Percentiles rank a stretch among this genome's conserved stretches.
These are phyloP conservation scores for Gnomoniopsis smithogilvyi DNA, from an alignment of 2,329 filamentous ascomycete genomes.

Conservation along the genomic window DNA sequence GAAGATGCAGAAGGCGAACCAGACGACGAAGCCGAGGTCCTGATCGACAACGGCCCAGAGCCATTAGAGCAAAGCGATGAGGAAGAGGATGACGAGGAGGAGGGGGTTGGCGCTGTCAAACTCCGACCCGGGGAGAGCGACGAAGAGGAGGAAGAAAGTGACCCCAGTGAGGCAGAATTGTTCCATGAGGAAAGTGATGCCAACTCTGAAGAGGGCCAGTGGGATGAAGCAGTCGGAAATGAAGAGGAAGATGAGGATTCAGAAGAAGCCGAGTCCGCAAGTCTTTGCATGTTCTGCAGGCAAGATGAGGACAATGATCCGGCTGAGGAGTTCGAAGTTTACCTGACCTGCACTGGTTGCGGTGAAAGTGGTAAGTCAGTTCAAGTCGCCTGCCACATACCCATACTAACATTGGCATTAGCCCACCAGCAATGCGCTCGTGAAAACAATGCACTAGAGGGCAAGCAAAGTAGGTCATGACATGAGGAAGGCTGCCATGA, in stretches of 20 bases:
- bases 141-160: slow-evolving; percentile 38
- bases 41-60: slow-evolving; percentile 17
- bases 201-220: slow-evolving; percentile 41
- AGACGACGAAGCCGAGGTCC: slow-evolving; percentile 21
- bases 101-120: slow-evolving; percentile 57
- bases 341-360: slow-evolving; percentile 73
- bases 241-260: slow-evolving; percentile 49
- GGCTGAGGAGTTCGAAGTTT: slow-evolving; percentile 75
- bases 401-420: slow-evolving; percentile 46
- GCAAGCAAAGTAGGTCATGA: slow-evolving; percentile 58
- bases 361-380: slow-evolving; percentile 72
- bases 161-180: slow-evolving; percentile 31
- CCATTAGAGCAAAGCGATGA: slow-evolving; percentile 19
- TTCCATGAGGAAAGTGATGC: slow-evolving; percentile 36
- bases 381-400: not conserved
- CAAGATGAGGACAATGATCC: slow-evolving; percentile 81
- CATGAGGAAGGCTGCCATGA: not conserved
- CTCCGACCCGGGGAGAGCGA: slow-evolving; percentile 50
- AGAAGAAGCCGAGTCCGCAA: slow-evolving; percentile 53
- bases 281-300: slow-evolving; percentile 69
- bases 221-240: slow-evolving; percentile 55
- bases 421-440: slow-evolving; percentile 90
- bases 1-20: slow-evolving; percentile 30
- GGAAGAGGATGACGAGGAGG: slow-evolving; percentile 43
- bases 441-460: slow-evolving; percentile 60